Percentiles rank a stretch among this genome's conserved stretches.
phyloP scores from a whole-genome alignment of 169 alveolate species.

The Amoebophrya sp. region DNA sequence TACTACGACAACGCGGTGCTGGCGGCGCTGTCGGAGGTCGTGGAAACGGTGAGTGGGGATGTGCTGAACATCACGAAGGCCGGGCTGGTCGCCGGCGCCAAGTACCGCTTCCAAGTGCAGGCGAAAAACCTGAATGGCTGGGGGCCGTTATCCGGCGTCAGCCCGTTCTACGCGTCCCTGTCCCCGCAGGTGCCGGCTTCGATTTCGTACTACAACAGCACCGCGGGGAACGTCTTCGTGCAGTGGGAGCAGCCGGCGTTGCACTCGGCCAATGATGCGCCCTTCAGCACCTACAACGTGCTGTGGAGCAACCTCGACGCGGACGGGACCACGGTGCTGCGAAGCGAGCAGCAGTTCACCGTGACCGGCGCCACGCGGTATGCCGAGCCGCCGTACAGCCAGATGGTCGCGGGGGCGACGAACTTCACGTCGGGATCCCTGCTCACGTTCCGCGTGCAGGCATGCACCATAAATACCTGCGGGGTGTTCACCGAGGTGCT shows the following conservation, averaged over 20 bases:
- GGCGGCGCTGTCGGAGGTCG: background rate
- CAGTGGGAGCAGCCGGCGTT: background rate
- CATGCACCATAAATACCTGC: background rate
- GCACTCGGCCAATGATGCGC: background rate
- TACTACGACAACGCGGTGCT: background rate
- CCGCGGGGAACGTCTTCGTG: background rate
- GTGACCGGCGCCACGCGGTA: background rate
- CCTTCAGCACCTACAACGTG: background rate
- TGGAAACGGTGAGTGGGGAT: background rate
- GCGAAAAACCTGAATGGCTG: slow-evolving; percentile 12
- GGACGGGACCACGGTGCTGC: background rate
- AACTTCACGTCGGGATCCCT: background rate
- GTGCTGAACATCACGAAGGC: background rate
- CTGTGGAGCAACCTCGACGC: background rate
- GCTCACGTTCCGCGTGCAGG: background rate
- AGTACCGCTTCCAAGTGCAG: slow-evolving; percentile 5
- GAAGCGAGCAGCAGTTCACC: background rate
- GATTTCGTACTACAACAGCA: background rate
- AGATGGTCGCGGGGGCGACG: background rate
- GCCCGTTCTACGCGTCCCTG: background rate
- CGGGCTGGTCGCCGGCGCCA: background rate
- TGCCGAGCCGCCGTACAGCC: background rate
- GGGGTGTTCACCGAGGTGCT: background rate
- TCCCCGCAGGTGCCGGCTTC: background rate
- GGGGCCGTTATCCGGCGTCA: background rate